These are phyloP conservation scores for Hygrophorus russula DNA, from an alignment of 768 basidiomycete genomes.

Conservation along the genomic window DNA sequence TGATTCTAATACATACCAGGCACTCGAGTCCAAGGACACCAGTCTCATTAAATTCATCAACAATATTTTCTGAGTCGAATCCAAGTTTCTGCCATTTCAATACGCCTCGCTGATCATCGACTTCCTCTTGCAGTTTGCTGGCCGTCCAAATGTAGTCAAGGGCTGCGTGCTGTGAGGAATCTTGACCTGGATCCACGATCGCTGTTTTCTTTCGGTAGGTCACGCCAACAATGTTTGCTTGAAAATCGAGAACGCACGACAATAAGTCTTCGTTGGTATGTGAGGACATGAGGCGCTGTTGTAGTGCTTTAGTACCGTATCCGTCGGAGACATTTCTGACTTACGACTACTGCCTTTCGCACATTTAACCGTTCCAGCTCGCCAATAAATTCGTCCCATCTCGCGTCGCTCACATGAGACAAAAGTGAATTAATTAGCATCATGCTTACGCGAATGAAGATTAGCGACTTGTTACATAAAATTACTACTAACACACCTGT, in stretches of 20 bases:
- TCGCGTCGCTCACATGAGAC: conserved; percentile 62
- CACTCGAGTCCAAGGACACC: conserved; percentile 79
- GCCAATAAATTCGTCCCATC: conserved; percentile 71
- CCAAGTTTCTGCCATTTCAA: conserved; percentile 74
- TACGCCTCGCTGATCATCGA: conserved; percentile 32
- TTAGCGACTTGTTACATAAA: not conserved
- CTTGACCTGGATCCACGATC: conserved; percentile 55
- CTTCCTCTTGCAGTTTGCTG: conserved; percentile 44
- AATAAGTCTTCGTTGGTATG: conserved; percentile 74
- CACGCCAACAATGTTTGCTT: conserved; percentile 73
- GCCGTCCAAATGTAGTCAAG: conserved; percentile 61
- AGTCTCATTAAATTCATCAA: conserved; percentile 65
- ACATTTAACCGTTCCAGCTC: conserved; percentile 70
- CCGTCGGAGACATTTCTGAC: conserved; percentile 17
- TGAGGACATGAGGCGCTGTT: conserved; percentile 71
- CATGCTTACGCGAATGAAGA: conserved; percentile 37
- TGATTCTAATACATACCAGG: too few species aligned
- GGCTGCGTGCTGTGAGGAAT: conserved; percentile 43
- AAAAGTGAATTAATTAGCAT: conserved; percentile 84
- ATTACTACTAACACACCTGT: conserved; percentile 41
- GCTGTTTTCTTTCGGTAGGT: conserved; percentile 76
- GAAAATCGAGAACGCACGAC: conserved; percentile 80
- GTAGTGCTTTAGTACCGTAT: not conserved
- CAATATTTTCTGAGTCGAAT: conserved; percentile 64
- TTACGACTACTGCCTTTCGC: conserved; percentile 70